A percentile compares a stretch with the other conserved stretches of the same genome.
Evolutionary conservation across 2,329 filamentous ascomycete genomes (phyloP).

Genomic region (Fusarium sp.): DNA sequence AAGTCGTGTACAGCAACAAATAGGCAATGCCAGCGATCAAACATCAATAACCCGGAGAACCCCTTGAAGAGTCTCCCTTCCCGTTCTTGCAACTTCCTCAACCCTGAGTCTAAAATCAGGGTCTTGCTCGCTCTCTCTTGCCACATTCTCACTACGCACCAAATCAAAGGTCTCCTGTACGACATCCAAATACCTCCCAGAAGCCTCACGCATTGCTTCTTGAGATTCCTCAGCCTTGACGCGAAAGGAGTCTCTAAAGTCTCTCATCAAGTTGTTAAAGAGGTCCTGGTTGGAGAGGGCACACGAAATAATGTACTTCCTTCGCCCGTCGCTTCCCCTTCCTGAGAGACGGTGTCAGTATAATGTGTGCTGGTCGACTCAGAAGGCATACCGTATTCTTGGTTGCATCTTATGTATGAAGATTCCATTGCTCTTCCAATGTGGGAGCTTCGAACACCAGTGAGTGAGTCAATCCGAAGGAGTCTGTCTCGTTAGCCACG

Average conservation of each 20-base stretch:
- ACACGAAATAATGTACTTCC: too few relatives aligned
- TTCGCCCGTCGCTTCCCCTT: too few relatives aligned
- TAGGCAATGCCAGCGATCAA: not conserved
- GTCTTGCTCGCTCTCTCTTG: slow-evolving; percentile 51
- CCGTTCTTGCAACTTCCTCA: slow-evolving; percentile 9
- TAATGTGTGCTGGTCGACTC: too few relatives aligned
- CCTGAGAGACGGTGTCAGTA: too few relatives aligned
- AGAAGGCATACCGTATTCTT: too few relatives aligned
- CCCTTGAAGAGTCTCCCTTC: slow-evolving; percentile 9
- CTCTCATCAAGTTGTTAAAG: slow-evolving; percentile 47
- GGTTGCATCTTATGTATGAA: too few relatives aligned
- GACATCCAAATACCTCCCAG: slow-evolving; percentile 41
- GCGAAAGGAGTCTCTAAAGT: slow-evolving; percentile 41
- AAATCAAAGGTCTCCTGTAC: slow-evolving; percentile 50
- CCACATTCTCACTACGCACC: slow-evolving; percentile 52
- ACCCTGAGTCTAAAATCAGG: slow-evolving; percentile 50
- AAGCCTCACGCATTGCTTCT: slow-evolving; percentile 22
- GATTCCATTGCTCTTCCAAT: too few relatives aligned
- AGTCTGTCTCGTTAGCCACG: too few relatives aligned
- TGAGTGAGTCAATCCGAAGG: too few relatives aligned
- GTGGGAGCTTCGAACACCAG: too few relatives aligned
- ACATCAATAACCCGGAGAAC: slow-evolving; percentile 1
- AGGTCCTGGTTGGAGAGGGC: slow-evolving; percentile 42
- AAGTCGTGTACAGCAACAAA: not conserved
- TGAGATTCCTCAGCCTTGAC: slow-evolving; percentile 38